Conservation (phyloP, 2,329 filamentous ascomycete genomes). For the Westerdykella ornata region DNA sequence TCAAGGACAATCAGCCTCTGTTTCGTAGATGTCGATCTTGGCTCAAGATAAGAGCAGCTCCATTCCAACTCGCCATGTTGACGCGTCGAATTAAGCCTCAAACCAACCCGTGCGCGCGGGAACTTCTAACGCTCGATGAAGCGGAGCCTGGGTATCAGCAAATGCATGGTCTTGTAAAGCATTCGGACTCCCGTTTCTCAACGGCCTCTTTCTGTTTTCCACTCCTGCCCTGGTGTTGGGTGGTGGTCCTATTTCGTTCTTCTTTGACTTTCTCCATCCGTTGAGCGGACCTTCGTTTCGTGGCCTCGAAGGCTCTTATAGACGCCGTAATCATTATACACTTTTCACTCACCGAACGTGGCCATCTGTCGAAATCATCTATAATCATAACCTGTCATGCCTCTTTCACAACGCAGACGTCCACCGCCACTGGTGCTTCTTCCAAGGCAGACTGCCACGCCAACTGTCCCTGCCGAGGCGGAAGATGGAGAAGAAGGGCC, state of each 20-base stretch:
- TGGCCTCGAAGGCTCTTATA: slow-evolving; percentile 24
- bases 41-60: slow-evolving; percentile 2
- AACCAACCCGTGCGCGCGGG: neutral
- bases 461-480: slow-evolving; percentile 6
- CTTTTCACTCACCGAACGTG: neutral
- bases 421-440: slow-evolving; percentile 23
- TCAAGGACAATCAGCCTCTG: slow-evolving; percentile 12
- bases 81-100: neutral
- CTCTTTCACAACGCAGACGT: slow-evolving; percentile 21
- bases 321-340: slow-evolving; percentile 1
- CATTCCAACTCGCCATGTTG: no score
- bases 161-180: slow-evolving; percentile 20
- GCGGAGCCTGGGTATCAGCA: neutral
- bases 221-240: slow-evolving; percentile 10
- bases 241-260: slow-evolving; percentile 10
- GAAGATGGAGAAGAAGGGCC: slow-evolving; percentile 10
- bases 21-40: slow-evolving; percentile 19
- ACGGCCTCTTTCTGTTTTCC: neutral
- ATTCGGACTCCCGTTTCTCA: slow-evolving; percentile 23
- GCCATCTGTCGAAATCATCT: slow-evolving; percentile 1
- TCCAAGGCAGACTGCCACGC: slow-evolving; percentile 17
- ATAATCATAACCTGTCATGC: slow-evolving; percentile 14
- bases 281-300: slow-evolving; percentile 27
- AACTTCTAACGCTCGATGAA: neutral
- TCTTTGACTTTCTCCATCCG: slow-evolving; percentile 15